A percentile compares a stretch with the other conserved stretches of the same genome.
These are phyloP conservation scores for Apiosordaria backusii DNA, from an alignment of 495 filamentous ascomycete genomes.

Conservation along the genomic window DNA sequence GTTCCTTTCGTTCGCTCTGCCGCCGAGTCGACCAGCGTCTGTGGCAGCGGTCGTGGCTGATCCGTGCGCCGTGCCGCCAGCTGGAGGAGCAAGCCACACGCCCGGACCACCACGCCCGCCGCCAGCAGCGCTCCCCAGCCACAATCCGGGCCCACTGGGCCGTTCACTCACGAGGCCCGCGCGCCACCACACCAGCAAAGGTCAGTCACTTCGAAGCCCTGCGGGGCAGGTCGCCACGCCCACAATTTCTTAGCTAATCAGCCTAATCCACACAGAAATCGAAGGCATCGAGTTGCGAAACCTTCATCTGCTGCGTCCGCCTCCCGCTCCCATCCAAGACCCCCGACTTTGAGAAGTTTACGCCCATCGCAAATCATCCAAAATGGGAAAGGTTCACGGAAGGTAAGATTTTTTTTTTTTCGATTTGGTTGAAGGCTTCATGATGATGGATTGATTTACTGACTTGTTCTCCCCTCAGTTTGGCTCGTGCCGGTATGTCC, in stretches of 20 bases:
- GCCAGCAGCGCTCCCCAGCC: neutral
- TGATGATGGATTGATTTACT: slow-evolving; percentile 12
- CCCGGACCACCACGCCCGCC: neutral
- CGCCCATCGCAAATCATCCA: slow-evolving; percentile 27
- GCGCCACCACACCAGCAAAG: neutral
- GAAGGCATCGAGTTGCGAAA: slow-evolving; percentile 11
- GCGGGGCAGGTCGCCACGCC: slow-evolving; percentile 11
- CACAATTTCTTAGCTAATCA: slow-evolving; percentile 30
- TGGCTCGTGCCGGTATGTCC: slow-evolving; percentile 38
- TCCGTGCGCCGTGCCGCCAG: neutral
- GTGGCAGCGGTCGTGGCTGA: neutral
- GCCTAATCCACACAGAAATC: slow-evolving; percentile 26
- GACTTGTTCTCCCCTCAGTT: slow-evolving; percentile 23
- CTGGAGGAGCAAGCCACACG: neutral
- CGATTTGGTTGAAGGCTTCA: neutral
- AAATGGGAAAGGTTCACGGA: slow-evolving; percentile 43
- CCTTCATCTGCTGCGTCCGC: slow-evolving; percentile 8
- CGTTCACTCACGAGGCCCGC: neutral
- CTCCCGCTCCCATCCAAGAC: slow-evolving; percentile 14
- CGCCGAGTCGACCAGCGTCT: neutral
- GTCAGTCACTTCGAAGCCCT: slow-evolving; percentile 1
- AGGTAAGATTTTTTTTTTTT: slow-evolving; percentile 21
- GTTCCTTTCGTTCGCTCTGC: neutral
- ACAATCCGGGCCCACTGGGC: neutral
- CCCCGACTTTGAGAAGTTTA: slow-evolving; percentile 13